Base-by-base conservation (phyloP, 495 filamentous ascomycete genomes). In the Glonium stellatum region DNA sequence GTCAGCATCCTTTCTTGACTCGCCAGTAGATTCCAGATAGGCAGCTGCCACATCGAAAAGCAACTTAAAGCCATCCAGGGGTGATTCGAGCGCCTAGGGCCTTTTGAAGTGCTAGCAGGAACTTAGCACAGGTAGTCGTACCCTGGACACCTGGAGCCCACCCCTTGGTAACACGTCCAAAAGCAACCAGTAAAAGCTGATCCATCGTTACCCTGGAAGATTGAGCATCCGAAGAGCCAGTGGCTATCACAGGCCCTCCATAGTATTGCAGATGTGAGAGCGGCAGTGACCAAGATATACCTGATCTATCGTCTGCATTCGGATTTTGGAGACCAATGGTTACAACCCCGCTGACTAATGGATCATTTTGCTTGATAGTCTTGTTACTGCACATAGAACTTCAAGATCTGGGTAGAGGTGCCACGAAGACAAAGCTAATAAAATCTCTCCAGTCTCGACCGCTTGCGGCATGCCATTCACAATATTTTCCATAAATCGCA, bases 251-350 rank as follows among this genome's bases (percentile, higher is more conserved):
- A 1, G 70, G 57, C 10, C 61, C 18, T 1, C 72, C 72, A 52
- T 75, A 75, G 36, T 70, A 74, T 25, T 67, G 60, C 4, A 76
- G 57, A 50, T 72, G 62, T 11, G 74, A 54, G 10, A 65, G 13
- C 18, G 71, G 61, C 15, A 74, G 57, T 1, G 71, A 71, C 71
- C 72, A 74, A 12, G 55, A 61, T 8, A 73, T 58, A n/a, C 67
- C 68, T n/a, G 58, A 55, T 18, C 22, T 18, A 12, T 2, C 65
- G 49, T 1, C 34, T 34, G 1, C 70, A 67, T 5, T 72, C 62
- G 27, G 39, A 27, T 71, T 68, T 12, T 27, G 35, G 25, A 61
- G 55, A 3, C 52, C 62, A 1, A 60, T 3, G 21, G 59, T 56
- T 21, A 61, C 10, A 22, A 60, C 25, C 35, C 57, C 62, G 5